Base-by-base conservation (phyloP, 306 rosid genomes). In the Fragaria iinumae region DNA sequence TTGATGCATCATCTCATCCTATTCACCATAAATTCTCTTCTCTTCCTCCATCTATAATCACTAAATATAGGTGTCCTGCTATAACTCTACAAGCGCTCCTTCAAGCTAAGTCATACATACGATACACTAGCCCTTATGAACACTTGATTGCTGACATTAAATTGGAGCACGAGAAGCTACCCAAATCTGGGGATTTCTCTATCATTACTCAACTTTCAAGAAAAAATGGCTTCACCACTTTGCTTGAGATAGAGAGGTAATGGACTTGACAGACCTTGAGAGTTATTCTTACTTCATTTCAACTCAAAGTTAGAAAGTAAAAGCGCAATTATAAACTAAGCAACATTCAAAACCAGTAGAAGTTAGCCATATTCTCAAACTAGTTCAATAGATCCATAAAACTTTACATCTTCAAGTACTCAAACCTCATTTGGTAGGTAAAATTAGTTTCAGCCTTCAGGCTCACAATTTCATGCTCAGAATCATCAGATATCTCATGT, bases 201-300 rank as follows among this genome's bases (percentile, higher is more conserved):
- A 36, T 65, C 25, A 36, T 20, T 3, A 36, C 39, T 65, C 47
- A 36, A 34, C 39, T 36, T 38, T 34, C 69, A 16, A 34, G 45
- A 29, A 63, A 62, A 62, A 32, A 63, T 27, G 21, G 43, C 17
- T 63, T 63, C 69, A 6, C 12, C 21, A 18, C 44, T 65, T 65
- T 36, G 13, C 69, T 65, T 36, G 47, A 17, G 41, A 16, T 65
- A 18, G 14, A 3, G 13, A 16, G n/a, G 44, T 32, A 34, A 64
- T 34, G 21, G 68, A 48, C 10, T 38, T 38, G 7, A 34, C 20
- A 41, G 32, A 67, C 41, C 45, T 36, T 17, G 69, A 36, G 45
- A 67, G 43, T 39, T 67, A 41, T 39, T 67, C 50, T 10, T 39
- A 67, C 71, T 67, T 67, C 71, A 41, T n/a, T 41, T 11, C 71